Base-by-base conservation (phyloP, 257 asterid species). In the Solanum dulcamara region DNA sequence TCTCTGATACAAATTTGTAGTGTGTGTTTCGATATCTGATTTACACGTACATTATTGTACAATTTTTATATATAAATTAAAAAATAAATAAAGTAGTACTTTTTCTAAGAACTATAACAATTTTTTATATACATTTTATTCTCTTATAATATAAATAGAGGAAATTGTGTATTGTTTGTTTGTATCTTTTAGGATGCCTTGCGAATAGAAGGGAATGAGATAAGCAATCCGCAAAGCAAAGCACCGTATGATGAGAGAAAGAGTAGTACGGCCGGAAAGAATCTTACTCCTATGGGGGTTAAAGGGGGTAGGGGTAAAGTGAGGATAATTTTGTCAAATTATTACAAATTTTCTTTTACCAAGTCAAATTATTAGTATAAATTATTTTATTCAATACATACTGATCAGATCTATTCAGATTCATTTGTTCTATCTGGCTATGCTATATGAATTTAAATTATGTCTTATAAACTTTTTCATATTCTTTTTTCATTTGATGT, bases 241-340 rank as follows among this genome's bases (percentile, higher is more conserved):
- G 89, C 42, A 89, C 81, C 84, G 48, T 38, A 24, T 87, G 83
- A 85, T 48, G 71, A 13, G 84, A 85, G 85, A 88, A 88, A 85
- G 96, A 92, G 98, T 93, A 90, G 87, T 53, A 66, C 35, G 59
- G 80, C 93, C 91, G 98, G 87, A 93, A 93, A 88, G 98, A 92
- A 93, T 95, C 0, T 7, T 10, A 6, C 9, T 33, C 59, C n/a
- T 1, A 7, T 24, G 15, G 26, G 81, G 60, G 9, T 14, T 6
- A 42, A 18, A 6, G 7, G 6, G 17, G 10, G 6, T 77, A 9
- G 64, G 64, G 62, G 62, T 42, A 44, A 24, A 10, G 17, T 48
- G 18, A 77, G 46, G 60, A 75, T 75, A 15, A 46, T 4, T 46
- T 77, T 77, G 42, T 26, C 42, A 77, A 77, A 77, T 17, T 46